Evolutionary conservation across 2,329 filamentous ascomycete genomes (phyloP).

Genomic region (Alternaria triticina): DNA sequence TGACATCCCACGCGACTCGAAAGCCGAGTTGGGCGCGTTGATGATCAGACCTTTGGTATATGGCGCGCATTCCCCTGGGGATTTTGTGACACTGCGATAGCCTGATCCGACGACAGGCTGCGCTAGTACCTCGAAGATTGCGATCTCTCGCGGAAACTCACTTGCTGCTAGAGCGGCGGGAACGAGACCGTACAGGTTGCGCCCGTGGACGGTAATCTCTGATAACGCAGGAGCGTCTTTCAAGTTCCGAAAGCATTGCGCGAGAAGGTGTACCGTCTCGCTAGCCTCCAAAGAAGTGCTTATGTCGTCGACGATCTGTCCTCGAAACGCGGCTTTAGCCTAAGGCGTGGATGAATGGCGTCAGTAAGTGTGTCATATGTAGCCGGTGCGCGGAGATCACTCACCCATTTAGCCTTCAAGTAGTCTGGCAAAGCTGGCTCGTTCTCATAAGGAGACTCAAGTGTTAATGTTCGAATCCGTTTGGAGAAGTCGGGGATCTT

Average conservation of each 20-base stretch:
- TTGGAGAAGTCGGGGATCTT: background rate
- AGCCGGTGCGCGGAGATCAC: background rate
- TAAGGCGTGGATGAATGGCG: background rate
- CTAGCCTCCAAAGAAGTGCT: background rate
- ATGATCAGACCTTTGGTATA: background rate
- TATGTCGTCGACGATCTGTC: background rate
- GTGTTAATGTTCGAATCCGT: background rate
- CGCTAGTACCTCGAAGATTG: background rate
- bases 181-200: background rate
- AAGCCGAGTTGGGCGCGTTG: background rate
- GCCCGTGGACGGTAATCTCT: background rate
- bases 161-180: background rate
- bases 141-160: background rate
- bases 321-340: background rate
- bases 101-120: background rate
- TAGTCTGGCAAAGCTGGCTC: background rate
- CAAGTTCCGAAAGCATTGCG: background rate
- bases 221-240: background rate
- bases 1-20: background rate
- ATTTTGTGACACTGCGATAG: background rate
- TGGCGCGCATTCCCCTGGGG: background rate
- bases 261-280: background rate
- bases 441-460: background rate
- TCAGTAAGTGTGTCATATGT: background rate
- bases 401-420: background rate